A percentile compares a stretch with the other conserved stretches of the same genome.
Conservation (phyloP, 306 rosid species). For the Ziziphus jujuba region DNA sequence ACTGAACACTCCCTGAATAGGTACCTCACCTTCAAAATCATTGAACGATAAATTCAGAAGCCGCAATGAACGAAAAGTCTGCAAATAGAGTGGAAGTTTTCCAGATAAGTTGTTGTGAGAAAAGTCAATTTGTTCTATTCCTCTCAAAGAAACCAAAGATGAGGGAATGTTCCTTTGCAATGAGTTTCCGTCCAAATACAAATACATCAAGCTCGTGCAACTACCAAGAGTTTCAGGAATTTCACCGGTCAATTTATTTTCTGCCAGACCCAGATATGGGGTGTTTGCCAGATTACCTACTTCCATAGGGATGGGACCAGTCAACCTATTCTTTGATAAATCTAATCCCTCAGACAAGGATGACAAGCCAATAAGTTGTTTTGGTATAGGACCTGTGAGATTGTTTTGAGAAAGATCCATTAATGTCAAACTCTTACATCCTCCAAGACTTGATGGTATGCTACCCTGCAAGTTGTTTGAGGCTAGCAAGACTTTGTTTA, state of each 20-base stretch:
- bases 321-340: conserved; percentile 23
- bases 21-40: conserved; percentile 30
- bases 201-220: conserved; percentile 13
- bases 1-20: conserved; percentile 15
- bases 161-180: conserved; percentile 26
- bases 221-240: conserved; percentile 18
- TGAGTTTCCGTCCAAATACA: conserved; percentile 17
- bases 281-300: conserved; percentile 13
- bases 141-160: conserved; percentile 17
- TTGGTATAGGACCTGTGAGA: conserved; percentile 28
- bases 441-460: conserved; percentile 12
- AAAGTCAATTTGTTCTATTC: conserved; percentile 15
- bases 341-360: conserved; percentile 8
- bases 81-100: conserved; percentile 4
- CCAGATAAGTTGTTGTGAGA: conserved; percentile 33
- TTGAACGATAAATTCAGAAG: conserved; percentile 29
- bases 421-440: not conserved
- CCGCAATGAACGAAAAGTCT: not conserved
- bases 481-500: not conserved
- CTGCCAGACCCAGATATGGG: conserved; percentile 14
- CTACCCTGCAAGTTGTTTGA: conserved; percentile 20
- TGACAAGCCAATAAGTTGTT: conserved; percentile 13
- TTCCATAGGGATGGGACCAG: conserved; percentile 27
- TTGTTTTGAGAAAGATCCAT: conserved; percentile 11
- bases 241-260: conserved; percentile 22